These are phyloP conservation scores for Artemisia tridentata DNA, from an alignment of 129 eudicot species.

Conservation along the genomic window DNA sequence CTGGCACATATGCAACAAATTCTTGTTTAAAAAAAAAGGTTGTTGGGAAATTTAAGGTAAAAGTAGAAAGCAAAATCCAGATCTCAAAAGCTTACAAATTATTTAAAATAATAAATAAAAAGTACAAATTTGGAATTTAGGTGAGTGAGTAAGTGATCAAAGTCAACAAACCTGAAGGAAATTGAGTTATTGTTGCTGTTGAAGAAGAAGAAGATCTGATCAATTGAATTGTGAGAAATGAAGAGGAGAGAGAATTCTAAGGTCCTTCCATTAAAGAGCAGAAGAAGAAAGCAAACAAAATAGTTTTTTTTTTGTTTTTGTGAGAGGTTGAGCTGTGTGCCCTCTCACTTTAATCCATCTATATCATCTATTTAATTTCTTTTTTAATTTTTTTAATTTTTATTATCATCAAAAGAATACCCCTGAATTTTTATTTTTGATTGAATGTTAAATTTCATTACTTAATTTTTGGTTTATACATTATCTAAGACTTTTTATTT, in stretches of 20 bases:
- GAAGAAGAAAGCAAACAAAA: slow-evolving; percentile 21
- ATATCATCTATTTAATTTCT: no score
- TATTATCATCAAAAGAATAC: no score
- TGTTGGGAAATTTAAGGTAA: not conserved
- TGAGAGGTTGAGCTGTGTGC: slow-evolving; percentile 33
- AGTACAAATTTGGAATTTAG: slow-evolving; percentile 13
- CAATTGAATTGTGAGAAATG: not conserved
- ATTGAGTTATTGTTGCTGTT: not conserved
- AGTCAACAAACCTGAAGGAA: not conserved
- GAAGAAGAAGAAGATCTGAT: slow-evolving; percentile 18
- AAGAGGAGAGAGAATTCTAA: slow-evolving; percentile 12
- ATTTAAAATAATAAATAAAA: not conserved
- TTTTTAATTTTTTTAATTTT: no score
- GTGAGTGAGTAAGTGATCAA: not conserved
- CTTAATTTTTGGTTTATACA: no score
- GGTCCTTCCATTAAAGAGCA: slow-evolving; percentile 10
- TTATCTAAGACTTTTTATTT: no score
- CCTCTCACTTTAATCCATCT: slow-evolving; percentile 16
- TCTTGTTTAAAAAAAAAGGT: not conserved
- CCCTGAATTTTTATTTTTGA: no score
- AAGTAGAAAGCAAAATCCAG: slow-evolving; percentile 16
- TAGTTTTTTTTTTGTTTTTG: slow-evolving; percentile 1
- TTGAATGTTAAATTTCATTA: no score
- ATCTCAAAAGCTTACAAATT: slow-evolving; percentile 12
- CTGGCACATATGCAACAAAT: slow-evolving; percentile 18